Evolutionary conservation across 1,139 yeast species (phyloP).

Genomic region (Suhomyces kunorum): DNA sequence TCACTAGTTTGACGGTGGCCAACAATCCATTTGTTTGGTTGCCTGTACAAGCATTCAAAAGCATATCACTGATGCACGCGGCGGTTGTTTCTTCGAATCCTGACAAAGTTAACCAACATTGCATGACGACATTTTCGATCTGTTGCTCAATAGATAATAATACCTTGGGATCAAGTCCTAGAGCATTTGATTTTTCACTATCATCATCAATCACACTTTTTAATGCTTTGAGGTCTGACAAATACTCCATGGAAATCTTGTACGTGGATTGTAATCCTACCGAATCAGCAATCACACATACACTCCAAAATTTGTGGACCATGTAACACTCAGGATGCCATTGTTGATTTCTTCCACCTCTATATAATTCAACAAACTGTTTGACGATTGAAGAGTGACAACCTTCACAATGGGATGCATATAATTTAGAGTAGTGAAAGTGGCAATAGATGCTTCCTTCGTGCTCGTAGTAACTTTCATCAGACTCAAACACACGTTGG

Average conservation of each 20-base stretch:
- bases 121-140: slow-evolving; percentile 69
- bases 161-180: slow-evolving; percentile 47
- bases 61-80: slow-evolving; percentile 87
- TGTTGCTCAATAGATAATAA: slow-evolving; percentile 61
- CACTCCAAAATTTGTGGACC: slow-evolving; percentile 97
- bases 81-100: slow-evolving; percentile 95
- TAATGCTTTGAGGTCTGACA: slow-evolving; percentile 15
- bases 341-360: slow-evolving; percentile 93
- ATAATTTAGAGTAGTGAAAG: slow-evolving; percentile 80
- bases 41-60: slow-evolving; percentile 78
- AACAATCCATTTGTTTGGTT: slow-evolving; percentile 69
- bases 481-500: slow-evolving; percentile 82
- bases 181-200: slow-evolving; percentile 11
- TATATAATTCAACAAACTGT: slow-evolving; percentile 87
- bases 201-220: slow-evolving; percentile 14
- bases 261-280: slow-evolving; percentile 54
- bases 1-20: slow-evolving; percentile 72
- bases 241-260: slow-evolving; percentile 14
- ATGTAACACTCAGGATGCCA: slow-evolving; percentile 99
- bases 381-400: slow-evolving; percentile 89
- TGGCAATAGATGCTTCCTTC: slow-evolving; percentile 84
- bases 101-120: slow-evolving; percentile 85
- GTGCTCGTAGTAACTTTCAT: slow-evolving; percentile 92
- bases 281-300: slow-evolving; percentile 65
- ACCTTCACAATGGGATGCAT: slow-evolving; percentile 92